Base-by-base conservation (phyloP, 2,329 filamentous ascomycete species). In the Onygenales sp. region DNA sequence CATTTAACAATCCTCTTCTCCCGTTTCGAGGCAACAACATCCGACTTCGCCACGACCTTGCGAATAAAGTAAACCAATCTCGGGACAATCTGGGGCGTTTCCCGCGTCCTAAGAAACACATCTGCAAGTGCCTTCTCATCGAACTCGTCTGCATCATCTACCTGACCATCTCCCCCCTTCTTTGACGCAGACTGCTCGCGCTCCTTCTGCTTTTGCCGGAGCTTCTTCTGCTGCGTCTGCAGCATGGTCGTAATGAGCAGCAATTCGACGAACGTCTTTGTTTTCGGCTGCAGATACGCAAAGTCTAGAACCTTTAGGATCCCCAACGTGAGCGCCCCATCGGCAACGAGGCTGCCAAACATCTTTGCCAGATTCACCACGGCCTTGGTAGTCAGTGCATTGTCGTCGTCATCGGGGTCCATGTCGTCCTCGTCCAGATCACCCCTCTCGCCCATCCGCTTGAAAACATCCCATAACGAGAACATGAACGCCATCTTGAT, bases 401-500 rank as follows among this genome's bases (percentile, higher is more conserved):
- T 60, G 11, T 71, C 70, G 1, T 71, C 68, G 1, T 83, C 81
- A 14, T 77, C 76, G 27, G 78, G 75, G 2, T 82, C 80, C 5
- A 84, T 81, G 21, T 40, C 46, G 5, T 82, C 83, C 44, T 87
- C 85, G 37, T 87, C 80, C 2, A 75, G 62, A 46, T 74, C 66
- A 11, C 65, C 67, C 21, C 79, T 81, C 68, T 95, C 91, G n/a
- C 90, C 92, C 70, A 96, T 81, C 37, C 83, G 79, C 62, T 86
- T 85, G 70, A 96, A 94, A 8, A 92, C 76, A 61, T 87, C 88
- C 84, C 91, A 95, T 1, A 97, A 74, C 6, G 85, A 82, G 62
- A 92, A 90, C 65, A 93, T 88, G 65, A 97, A 94, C 1, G 88
- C 85, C 72, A 92, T 92, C 56, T 83, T 82, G 59, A 94, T 78